A percentile compares a stretch with the other conserved stretches of the same genome.
Conservation (phyloP, 2,329 filamentous ascomycete genomes). For the Penicillium psychrosexuale region DNA sequence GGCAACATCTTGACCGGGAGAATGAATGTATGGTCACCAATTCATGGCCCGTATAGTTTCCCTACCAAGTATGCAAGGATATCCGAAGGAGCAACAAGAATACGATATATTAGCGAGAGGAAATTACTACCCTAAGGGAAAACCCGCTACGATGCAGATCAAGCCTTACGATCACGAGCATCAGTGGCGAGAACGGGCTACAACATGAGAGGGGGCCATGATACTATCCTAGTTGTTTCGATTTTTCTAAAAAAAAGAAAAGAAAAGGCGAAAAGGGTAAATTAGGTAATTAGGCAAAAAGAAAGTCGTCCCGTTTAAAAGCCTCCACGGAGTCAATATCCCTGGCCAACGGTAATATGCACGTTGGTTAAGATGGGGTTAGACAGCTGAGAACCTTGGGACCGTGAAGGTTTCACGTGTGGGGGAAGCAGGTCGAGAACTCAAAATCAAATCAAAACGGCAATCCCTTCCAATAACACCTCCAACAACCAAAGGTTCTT, state of each 20-base stretch:
- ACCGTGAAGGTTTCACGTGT: not conserved
- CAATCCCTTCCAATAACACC: not conserved
- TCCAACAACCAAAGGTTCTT: not conserved
- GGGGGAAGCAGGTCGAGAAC: not conserved
- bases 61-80: not conserved
- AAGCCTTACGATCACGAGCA: conserved; percentile 13
- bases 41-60: conserved; percentile 9
- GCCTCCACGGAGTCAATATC: not conserved
- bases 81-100: not conserved
- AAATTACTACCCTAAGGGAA: not conserved
- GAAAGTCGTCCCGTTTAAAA: not conserved
- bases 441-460: not conserved
- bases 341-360: not conserved
- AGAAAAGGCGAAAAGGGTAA: not conserved
- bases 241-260: not conserved
- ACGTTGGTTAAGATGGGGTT: not conserved
- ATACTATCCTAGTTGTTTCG: not conserved
- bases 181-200: conserved; percentile 15
- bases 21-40: conserved; percentile 7
- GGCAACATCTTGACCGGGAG: conserved; percentile 26
- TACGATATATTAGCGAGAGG: not conserved
- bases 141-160: conserved; percentile 1
- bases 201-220: conserved; percentile 8
- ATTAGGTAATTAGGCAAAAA: not conserved
- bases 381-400: not conserved